Evolutionary conservation across 2,329 filamentous ascomycete species (phyloP).

Genomic region (Cryphonectria naterciae): DNA sequence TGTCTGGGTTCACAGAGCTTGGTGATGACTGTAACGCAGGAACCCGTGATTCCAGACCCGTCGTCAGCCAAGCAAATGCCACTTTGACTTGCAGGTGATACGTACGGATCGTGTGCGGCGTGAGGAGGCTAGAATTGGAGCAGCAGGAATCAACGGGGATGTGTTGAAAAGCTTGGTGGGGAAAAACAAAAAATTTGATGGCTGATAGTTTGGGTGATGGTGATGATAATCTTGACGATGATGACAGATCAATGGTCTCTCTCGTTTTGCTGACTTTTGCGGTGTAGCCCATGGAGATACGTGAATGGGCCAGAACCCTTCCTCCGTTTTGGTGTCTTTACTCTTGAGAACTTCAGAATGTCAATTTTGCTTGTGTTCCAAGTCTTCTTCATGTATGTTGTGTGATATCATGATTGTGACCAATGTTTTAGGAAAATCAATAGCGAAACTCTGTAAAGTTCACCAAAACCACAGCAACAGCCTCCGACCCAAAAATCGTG

Average conservation of each 20-base stretch:
- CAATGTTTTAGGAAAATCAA: not conserved
- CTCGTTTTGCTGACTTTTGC: not conserved
- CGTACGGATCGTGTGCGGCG: not conserved
- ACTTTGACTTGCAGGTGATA: not conserved
- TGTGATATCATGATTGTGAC: not conserved
- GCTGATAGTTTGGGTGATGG: not conserved
- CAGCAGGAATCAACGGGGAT: not conserved
- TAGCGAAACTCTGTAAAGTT: not conserved
- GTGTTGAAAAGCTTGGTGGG: not conserved
- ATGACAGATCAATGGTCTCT: not conserved
- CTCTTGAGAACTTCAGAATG: not conserved
- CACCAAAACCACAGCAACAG: not conserved
- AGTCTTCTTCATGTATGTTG: not conserved
- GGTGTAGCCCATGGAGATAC: not conserved
- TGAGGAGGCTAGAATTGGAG: too few relatives aligned
- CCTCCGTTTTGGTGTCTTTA: too few relatives aligned
- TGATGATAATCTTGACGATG: not conserved
- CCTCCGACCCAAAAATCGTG: not conserved
- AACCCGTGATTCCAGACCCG: not conserved
- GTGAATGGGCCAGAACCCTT: not conserved
- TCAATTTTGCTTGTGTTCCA: not conserved
- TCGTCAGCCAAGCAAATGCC: not conserved
- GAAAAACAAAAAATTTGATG: not conserved
- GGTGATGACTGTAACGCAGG: not conserved
- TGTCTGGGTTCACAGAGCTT: not conserved